A percentile compares a stretch with the other conserved stretches of the same genome.
These are phyloP conservation scores for Stephania cephalantha DNA, from an alignment of 164 flowering plant genomes.

Conservation along the genomic window DNA sequence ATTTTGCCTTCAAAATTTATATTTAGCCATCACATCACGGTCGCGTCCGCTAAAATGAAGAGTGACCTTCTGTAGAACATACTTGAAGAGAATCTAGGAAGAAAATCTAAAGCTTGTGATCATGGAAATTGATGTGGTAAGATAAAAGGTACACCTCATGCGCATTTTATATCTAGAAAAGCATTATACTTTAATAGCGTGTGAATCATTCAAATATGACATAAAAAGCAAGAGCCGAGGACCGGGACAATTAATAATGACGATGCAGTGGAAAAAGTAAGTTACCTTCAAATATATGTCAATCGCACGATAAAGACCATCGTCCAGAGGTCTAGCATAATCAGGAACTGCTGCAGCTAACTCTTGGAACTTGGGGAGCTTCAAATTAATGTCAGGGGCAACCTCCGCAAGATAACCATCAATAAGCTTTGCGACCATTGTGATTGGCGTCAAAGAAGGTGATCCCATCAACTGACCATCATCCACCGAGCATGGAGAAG, in stretches of 20 bases:
- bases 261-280: no score
- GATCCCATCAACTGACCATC: conserved; percentile 71
- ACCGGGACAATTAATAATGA: not conserved
- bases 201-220: not conserved
- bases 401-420: conserved; percentile 97
- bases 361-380: conserved; percentile 75
- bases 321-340: conserved; percentile 90
- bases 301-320: conserved; percentile 90
- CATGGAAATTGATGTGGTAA: no score
- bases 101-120: no score
- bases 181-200: no score
- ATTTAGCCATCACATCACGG: no score
- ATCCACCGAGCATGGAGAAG: conserved; percentile 65
- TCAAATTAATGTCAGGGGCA: conserved; percentile 87
- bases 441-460: conserved; percentile 77
- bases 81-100: no score
- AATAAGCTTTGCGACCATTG: conserved; percentile 83
- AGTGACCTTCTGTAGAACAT: no score
- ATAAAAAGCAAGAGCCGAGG: not conserved
- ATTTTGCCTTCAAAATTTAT: no score
- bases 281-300: conserved; percentile 91
- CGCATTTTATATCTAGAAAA: no score
- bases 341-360: conserved; percentile 89
- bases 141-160: no score
- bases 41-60: no score